phyloP scores from a whole-genome alignment of 75 land plant species.

The Cryptomeria japonica region DNA sequence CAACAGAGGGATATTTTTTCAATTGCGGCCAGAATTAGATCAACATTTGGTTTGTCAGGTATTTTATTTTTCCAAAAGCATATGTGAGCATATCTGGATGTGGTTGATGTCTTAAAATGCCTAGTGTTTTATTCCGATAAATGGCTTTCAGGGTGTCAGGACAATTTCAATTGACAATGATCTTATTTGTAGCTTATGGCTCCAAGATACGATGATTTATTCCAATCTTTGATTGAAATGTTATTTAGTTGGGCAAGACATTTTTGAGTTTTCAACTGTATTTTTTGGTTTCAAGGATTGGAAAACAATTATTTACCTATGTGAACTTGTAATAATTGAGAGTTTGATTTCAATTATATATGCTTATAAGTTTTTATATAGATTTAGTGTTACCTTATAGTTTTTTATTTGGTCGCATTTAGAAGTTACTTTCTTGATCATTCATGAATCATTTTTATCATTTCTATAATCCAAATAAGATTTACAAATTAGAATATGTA shows the following conservation, averaged over 20 bases:
- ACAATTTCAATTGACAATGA: neutral
- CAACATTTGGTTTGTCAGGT: constrained; percentile 39
- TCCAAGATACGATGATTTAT: neutral
- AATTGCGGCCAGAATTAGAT: constrained; percentile 27
- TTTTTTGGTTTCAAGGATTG: neutral
- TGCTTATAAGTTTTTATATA: neutral
- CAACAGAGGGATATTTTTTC: constrained; percentile 28
- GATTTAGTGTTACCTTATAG: neutral
- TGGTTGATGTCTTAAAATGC: neutral
- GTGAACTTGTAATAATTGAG: neutral
- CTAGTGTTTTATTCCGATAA: neutral
- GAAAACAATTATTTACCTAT: neutral
- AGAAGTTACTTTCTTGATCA: neutral
- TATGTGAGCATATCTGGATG: too few relatives aligned
- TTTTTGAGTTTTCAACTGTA: neutral
- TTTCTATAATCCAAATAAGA: neutral
- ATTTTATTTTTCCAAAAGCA: neutral
- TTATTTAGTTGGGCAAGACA: neutral
- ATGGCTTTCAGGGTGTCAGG: neutral
- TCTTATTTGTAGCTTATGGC: neutral
- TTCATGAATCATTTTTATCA: neutral
- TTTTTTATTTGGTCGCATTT: neutral
- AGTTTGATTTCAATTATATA: neutral
- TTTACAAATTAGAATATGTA: neutral
- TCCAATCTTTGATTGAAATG: neutral